These are phyloP conservation scores for Fusarium longipes DNA, from an alignment of 2,329 filamentous ascomycete species.

Conservation along the genomic window DNA sequence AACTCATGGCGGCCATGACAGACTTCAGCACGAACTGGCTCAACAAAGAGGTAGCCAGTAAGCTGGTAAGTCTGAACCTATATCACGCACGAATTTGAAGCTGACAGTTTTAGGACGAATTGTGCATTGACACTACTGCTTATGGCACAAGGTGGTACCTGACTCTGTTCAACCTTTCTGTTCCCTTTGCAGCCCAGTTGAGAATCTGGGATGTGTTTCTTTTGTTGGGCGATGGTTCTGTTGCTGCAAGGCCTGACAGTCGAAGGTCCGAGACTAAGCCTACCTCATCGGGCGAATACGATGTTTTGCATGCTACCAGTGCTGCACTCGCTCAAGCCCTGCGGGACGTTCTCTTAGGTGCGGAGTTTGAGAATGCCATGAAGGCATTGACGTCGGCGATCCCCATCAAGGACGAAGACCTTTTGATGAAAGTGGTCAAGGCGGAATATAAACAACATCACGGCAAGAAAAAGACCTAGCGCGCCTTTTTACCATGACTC, in stretches of 20 bases:
- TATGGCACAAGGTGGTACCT: conserved; percentile 98
- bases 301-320: conserved; percentile 89
- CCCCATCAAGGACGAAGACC: conserved; percentile 91
- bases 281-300: conserved; percentile 66
- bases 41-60: conserved; percentile 79
- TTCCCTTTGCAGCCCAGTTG: conserved; percentile 93
- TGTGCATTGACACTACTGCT: conserved; percentile 86
- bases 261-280: conserved; percentile 36
- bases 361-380: conserved; percentile 98
- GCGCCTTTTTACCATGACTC: conserved; percentile 45
- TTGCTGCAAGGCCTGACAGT: conserved; percentile 18
- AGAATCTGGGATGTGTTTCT: conserved; percentile 99
- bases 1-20: conserved; percentile 84
- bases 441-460: conserved; percentile 82
- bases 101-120: conserved; percentile 67
- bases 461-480: conserved; percentile 57
- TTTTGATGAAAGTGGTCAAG: conserved; percentile 89
- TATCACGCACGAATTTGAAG: neutral
- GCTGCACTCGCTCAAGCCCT: conserved; percentile 92
- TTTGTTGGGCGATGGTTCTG: conserved; percentile 72
- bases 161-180: conserved; percentile 95
- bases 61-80: conserved; percentile 71
- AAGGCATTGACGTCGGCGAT: conserved; percentile 95
- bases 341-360: conserved; percentile 86
- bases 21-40: conserved; percentile 92